Conservation (phyloP, 2,329 filamentous ascomycete species). For the Aspergillus arachidicola region DNA sequence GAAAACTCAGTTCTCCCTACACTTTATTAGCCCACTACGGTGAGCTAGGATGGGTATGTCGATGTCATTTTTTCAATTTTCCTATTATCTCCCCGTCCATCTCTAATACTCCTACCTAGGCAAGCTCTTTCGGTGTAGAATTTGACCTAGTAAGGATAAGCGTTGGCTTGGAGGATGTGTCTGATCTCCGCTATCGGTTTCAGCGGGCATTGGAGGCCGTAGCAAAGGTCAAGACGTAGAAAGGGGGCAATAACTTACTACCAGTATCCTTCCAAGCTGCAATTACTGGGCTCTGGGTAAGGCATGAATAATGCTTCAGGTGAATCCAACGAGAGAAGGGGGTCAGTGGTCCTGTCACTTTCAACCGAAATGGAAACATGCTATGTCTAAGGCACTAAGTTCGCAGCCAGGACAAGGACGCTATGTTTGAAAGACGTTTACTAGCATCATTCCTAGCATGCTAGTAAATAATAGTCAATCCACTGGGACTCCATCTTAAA, state of each 20-base stretch:
- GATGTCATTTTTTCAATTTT: conserved; percentile 2
- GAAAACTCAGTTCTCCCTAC: conserved; percentile 71
- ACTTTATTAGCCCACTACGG: conserved; percentile 87
- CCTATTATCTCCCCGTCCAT: neutral
- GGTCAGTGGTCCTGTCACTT: too few species aligned
- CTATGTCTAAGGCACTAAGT: too few species aligned
- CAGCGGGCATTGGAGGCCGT: conserved; percentile 68
- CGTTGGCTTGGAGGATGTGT: conserved; percentile 81
- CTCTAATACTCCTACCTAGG: conserved; percentile 43
- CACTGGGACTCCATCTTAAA: neutral
- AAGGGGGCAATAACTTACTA: neutral
- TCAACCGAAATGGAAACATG: too few species aligned
- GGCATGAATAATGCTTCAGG: neutral
- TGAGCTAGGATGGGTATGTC: conserved; percentile 83
- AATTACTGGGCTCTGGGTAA: neutral
- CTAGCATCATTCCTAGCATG: too few species aligned
- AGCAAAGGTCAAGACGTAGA: conserved; percentile 46
- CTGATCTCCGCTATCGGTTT: conserved; percentile 66
- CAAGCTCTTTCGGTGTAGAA: conserved; percentile 77
- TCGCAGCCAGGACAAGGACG: too few species aligned
- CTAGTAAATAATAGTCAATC: neutral
- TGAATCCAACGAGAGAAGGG: too few species aligned
- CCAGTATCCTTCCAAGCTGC: conserved; percentile 54
- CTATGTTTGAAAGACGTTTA: too few species aligned
- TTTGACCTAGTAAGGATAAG: conserved; percentile 81